Base-by-base conservation (phyloP, 352 stramenopile genomes). In the Thraustochytrium sp. region DNA sequence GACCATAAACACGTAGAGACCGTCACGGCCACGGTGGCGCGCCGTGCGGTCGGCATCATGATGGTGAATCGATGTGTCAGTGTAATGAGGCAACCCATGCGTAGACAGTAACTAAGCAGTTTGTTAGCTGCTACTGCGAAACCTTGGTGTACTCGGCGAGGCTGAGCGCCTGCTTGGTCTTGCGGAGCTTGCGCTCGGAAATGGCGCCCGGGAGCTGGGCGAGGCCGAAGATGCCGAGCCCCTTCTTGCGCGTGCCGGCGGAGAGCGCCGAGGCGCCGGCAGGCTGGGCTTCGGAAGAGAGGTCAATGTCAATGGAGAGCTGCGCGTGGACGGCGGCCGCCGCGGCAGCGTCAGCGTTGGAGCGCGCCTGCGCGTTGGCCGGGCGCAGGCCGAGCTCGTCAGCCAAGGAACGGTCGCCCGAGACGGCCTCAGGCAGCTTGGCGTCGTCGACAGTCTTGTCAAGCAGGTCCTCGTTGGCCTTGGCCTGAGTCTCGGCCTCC, bases 241-340 rank as follows among this genome's bases (percentile, higher is more conserved):
- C 59, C 59, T 72, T 72, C 59, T 72, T 72, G 40, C 59, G 34
- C 40, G 59, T 72, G 34, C 59, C 59, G 13, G 59, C 59, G 40
- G 42, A 31, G 26, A 72, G 40, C 13, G 59, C 59, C 0, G 13
- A 11, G 59, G 16, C 46, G 26, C 26, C 23, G 59, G 59, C 29
- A 44, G 59, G 11, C 8, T 9, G 13, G 26, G 13, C 26, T 21
- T 72, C 59, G 34, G 13, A 21, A 31, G 13, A 11, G 36, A 72
- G 40, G 40, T 72, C 59, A 72, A 72, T 72, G 36, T 72, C 59
- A 44, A 72, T 72, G n/a, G 59, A 72, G 23, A 72, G 26, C 40
- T 72, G 59, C 21, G 59, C 59, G n/a, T 72, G 59, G 13, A 72
- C 59, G 21, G 59, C 46, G 59, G 59, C 34, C 9, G 59, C 59